phyloP scores from a whole-genome alignment of 176 grass and related monocot genomes.

The Thalia dealbata region DNA sequence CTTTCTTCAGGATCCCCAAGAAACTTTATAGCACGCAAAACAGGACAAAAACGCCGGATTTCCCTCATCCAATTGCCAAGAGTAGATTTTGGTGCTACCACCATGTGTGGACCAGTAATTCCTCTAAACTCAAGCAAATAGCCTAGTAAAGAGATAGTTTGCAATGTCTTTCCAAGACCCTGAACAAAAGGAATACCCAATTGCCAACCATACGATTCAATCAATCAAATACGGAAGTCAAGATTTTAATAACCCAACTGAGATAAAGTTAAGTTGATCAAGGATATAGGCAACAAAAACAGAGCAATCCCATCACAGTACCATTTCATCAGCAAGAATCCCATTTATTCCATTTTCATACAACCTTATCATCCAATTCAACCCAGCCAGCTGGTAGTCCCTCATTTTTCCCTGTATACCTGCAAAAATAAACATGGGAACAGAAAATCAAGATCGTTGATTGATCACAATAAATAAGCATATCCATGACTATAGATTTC shows the following conservation, averaged over 20 bases:
- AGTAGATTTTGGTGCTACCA: slow-evolving; percentile 96
- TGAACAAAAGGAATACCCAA: slow-evolving; percentile 20
- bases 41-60: slow-evolving; percentile 84
- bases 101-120: slow-evolving; percentile 94
- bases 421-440: slow-evolving; percentile 20
- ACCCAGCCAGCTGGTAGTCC: slow-evolving; percentile 64
- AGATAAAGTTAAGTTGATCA: background rate
- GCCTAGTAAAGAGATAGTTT: slow-evolving; percentile 90
- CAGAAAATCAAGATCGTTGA: background rate
- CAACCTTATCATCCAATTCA: slow-evolving; percentile 71
- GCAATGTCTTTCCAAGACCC: slow-evolving; percentile 98
- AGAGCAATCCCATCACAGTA: slow-evolving; percentile 17
- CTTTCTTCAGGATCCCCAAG: slow-evolving; percentile 96
- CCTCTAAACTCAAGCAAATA: slow-evolving; percentile 94
- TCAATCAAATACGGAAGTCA: background rate
- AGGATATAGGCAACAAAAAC: background rate
- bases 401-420: slow-evolving; percentile 80
- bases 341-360: slow-evolving; percentile 80
- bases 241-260: slow-evolving; percentile 4
- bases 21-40: slow-evolving; percentile 78
- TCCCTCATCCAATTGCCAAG: slow-evolving; percentile 99
- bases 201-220: background rate
- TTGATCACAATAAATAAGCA: no score
- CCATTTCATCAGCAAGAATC: slow-evolving; percentile 99
- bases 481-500: no score